Percentiles rank a stretch among this genome's conserved stretches.
Conservation (phyloP, 352 stramenopile genomes). For the Phytophthora uliginosa region DNA sequence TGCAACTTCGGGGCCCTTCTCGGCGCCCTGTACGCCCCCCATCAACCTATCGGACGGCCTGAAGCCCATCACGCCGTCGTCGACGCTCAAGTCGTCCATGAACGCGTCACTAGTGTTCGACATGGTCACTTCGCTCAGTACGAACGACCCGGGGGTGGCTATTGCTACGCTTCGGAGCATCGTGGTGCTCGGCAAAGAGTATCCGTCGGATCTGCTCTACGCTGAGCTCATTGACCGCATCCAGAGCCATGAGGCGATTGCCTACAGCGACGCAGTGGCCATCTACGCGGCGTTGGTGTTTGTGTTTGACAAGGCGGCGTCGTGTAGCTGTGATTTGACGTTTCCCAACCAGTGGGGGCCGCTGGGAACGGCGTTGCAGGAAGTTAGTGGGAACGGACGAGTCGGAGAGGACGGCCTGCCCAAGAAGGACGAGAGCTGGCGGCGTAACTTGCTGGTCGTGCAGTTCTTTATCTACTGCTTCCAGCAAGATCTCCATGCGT, state of each 20-base stretch:
- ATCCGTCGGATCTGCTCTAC: constrained; percentile 84
- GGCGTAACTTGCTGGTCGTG: constrained; percentile 75
- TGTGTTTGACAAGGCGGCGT: constrained; percentile 78
- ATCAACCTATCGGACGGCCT: constrained; percentile 24
- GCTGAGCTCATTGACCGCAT: constrained; percentile 86
- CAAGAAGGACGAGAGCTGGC: constrained; percentile 65
- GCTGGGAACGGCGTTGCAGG: constrained; percentile 64
- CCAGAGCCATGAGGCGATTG: constrained; percentile 72
- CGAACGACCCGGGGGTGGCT: constrained; percentile 82
- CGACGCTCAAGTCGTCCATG: constrained; percentile 73
- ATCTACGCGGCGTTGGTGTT: constrained; percentile 88
- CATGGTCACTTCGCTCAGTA: constrained; percentile 87
- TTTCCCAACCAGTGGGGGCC: constrained; percentile 84
- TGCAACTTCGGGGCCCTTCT: constrained; percentile 20
- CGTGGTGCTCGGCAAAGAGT: constrained; percentile 88
- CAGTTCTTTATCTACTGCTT: constrained; percentile 90
- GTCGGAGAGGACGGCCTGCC: constrained; percentile 37
- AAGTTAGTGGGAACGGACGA: constrained; percentile 53
- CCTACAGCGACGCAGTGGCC: constrained; percentile 75
- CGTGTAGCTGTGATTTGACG: constrained; percentile 67
- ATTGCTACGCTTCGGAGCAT: constrained; percentile 83
- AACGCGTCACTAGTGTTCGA: constrained; percentile 86
- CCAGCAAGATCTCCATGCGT: constrained; percentile 70
- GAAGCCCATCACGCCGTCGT: constrained; percentile 77
- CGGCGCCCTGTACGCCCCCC: constrained; percentile 25